Evolutionary conservation across 208 protist species (phyloP).

Genomic region (Crithidia expoeki): DNA sequence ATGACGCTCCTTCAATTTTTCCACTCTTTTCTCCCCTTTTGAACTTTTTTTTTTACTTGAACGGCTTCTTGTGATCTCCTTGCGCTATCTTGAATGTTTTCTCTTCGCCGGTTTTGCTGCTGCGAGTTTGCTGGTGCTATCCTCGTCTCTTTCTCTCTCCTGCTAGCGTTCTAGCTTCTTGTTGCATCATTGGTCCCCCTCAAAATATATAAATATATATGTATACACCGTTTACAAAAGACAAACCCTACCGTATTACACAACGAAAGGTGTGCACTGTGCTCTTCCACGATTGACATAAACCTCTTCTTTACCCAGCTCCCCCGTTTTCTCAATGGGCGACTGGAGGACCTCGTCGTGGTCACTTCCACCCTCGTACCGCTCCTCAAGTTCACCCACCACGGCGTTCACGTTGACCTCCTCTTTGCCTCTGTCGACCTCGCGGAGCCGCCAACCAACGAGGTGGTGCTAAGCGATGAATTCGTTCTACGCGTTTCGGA

Average conservation of each 20-base stretch:
- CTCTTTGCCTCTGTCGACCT: constrained; percentile 70
- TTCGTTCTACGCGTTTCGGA: constrained; percentile 63
- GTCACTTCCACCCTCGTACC: constrained; percentile 75
- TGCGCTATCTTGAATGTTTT: background rate
- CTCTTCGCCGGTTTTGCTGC: background rate
- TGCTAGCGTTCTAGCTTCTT: background rate
- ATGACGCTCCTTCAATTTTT: too few species aligned
- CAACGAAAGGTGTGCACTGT: constrained; percentile 55
- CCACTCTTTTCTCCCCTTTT: background rate
- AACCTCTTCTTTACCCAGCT: constrained; percentile 62
- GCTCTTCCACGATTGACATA: constrained; percentile 48
- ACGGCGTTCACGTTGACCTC: constrained; percentile 75
- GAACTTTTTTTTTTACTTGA: background rate
- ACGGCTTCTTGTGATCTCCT: background rate
- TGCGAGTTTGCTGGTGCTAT: background rate
- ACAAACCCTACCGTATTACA: background rate
- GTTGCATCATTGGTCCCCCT: background rate
- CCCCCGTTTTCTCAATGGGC: constrained; percentile 40
- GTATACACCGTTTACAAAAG: too few species aligned
- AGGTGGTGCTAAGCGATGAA: constrained; percentile 53
- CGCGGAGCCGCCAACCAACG: constrained; percentile 51
- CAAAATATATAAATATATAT: background rate
- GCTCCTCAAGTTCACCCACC: constrained; percentile 75
- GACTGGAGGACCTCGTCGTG: constrained; percentile 49
- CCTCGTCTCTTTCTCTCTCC: background rate